Evolutionary conservation across 179 eudicot genomes (phyloP).

Genomic region (Camellia oleifera): DNA sequence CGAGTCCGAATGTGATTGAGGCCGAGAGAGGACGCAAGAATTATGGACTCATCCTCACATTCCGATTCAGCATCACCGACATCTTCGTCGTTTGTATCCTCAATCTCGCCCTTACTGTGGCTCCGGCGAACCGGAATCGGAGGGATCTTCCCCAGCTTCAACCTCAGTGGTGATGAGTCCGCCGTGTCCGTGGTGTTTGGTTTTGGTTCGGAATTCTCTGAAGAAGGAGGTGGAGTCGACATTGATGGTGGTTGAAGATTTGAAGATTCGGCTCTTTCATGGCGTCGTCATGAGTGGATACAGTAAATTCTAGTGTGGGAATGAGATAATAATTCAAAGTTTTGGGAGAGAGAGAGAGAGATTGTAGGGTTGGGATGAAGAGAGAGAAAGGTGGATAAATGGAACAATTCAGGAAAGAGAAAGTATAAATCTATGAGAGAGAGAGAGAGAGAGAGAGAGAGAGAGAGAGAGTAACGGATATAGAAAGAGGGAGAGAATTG

Average conservation of each 20-base stretch:
- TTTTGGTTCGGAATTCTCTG: constrained; percentile 6
- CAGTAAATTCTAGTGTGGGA: not conserved
- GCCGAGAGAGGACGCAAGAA: constrained; percentile 43
- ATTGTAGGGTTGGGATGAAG: not conserved
- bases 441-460: too few relatives aligned
- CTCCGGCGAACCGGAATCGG: constrained; percentile 42
- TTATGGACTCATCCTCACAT: constrained; percentile 28
- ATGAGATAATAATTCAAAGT: not conserved
- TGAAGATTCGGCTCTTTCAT: not conserved
- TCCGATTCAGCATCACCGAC: constrained; percentile 10
- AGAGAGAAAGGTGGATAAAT: not conserved
- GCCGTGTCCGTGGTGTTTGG: not conserved
- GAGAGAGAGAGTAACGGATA: not conserved
- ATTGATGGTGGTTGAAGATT: constrained; percentile 6
- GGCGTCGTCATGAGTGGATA: not conserved
- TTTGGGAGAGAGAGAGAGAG: not conserved
- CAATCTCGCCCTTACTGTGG: not conserved
- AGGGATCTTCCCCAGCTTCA: constrained; percentile 50
- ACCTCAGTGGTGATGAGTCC: constrained; percentile 12
- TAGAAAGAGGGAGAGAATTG: not conserved
- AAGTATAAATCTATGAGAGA: not conserved
- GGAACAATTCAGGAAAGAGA: not conserved
- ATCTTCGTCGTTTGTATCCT: constrained; percentile 24
- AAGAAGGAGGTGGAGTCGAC: constrained; percentile 16
- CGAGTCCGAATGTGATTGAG: constrained; percentile 62